phyloP scores from a whole-genome alignment of 1,284 basidiomycete genomes.

The Ustilago curta region DNA sequence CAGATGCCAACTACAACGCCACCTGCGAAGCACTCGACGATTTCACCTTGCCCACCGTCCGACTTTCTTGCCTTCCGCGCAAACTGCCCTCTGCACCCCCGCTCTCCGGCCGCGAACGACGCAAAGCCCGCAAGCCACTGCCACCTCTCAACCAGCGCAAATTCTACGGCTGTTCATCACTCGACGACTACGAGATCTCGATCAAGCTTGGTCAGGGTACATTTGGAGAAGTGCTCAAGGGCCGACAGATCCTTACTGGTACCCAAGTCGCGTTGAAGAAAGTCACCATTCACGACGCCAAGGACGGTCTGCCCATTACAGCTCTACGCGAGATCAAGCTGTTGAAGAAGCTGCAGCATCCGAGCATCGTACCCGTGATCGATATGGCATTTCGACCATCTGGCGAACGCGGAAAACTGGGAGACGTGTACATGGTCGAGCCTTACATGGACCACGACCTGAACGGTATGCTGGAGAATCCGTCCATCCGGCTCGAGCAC shows the following conservation, averaged over 20 bases:
- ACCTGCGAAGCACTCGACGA: slow-evolving; percentile 42
- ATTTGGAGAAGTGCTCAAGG: slow-evolving; percentile 70
- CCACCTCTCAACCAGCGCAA: slow-evolving; percentile 56
- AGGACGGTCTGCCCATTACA: slow-evolving; percentile 94
- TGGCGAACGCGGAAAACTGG: slow-evolving; percentile 70
- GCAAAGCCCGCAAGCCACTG: slow-evolving; percentile 34
- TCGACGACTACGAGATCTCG: slow-evolving; percentile 64
- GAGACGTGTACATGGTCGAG: slow-evolving; percentile 92
- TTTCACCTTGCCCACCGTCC: slow-evolving; percentile 20
- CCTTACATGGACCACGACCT: slow-evolving; percentile 99
- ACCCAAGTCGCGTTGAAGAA: slow-evolving; percentile 87
- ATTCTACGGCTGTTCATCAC: slow-evolving; percentile 60
- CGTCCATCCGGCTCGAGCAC: slow-evolving; percentile 69
- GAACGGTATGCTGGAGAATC: slow-evolving; percentile 81
- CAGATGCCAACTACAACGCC: slow-evolving; percentile 18
- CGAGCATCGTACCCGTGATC: slow-evolving; percentile 85
- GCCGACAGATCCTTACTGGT: slow-evolving; percentile 71
- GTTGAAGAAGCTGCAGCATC: slow-evolving; percentile 87
- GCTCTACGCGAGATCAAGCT: slow-evolving; percentile 98
- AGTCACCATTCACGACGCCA: slow-evolving; percentile 94
- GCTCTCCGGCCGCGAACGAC: slow-evolving; percentile 29
- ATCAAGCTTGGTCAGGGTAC: slow-evolving; percentile 67
- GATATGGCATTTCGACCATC: slow-evolving; percentile 81
- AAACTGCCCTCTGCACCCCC: slow-evolving; percentile 7
- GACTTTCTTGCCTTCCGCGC: slow-evolving; percentile 41